Base-by-base conservation (phyloP, 441 rosid genomes). In the Monsonia emarginata region DNA sequence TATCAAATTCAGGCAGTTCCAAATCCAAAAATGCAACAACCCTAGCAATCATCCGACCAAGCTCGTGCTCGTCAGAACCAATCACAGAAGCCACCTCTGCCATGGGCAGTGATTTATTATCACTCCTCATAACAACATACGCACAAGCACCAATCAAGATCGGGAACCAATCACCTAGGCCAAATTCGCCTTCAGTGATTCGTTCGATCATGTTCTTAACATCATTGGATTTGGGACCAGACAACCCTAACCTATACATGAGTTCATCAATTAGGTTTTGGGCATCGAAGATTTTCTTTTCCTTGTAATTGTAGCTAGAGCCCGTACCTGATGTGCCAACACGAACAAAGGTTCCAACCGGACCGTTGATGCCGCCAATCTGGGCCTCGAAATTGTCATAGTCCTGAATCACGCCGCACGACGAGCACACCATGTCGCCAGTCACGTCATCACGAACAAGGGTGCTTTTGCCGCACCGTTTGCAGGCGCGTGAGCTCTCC, bases 101-200 rank as follows among this genome's bases (percentile, higher is more conserved):
- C 8, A 87, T 75, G 0, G 95, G 70, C 62, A 91, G 64, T 16
- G 83, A 72, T 72, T 69, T 71, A 19, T 77, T 72, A 25, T 80
- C 89, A 44, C 73, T 78, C 78, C 98, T 80, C 66, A 80, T 70
- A 9, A 74, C 56, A 2, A 79, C 80, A 73, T 83, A 93, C 74
- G 83, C 76, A 80, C 90, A 91, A 0, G 95, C 96, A 0, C 95
- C 96, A 3, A 88, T 70, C 65, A 91, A 61, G 69, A 85, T 76
- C 0, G 75, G 14, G 30, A 89, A 89, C 99, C 99, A 89, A n/a
- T 84, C 82, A 14, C 90, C 96, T 14, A 2, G 63, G 0, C 96
- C 97, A 24, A 80, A 87, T 38, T 88, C 88, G 4, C 90, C 95
- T 0, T 82, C 82, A 0, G 95, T 90, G 30, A 90, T 74, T 21